Percentiles rank a stretch among this genome's conserved stretches.
phyloP scores from a whole-genome alignment of 2,329 filamentous ascomycete species.

The Ophiosphaerella herpotricha region DNA sequence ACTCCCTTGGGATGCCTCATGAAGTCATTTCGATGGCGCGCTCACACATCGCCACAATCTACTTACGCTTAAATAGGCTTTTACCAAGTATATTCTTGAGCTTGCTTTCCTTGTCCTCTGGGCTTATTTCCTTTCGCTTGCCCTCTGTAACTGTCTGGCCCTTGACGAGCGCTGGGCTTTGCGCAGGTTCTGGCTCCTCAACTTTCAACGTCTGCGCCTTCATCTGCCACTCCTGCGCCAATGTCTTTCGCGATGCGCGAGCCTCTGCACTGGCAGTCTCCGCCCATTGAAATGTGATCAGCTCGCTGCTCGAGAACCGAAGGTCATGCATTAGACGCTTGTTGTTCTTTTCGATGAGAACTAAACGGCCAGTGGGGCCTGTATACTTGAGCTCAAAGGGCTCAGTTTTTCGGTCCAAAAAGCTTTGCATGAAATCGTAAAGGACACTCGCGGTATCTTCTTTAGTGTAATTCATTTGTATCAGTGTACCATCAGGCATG shows the following conservation, averaged over 20 bases:
- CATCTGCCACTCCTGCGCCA: constrained; percentile 63
- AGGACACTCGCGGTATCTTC: constrained; percentile 71
- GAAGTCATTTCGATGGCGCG: not conserved
- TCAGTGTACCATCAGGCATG: constrained; percentile 52
- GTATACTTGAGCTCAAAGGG: constrained; percentile 74
- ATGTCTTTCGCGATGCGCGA: constrained; percentile 59
- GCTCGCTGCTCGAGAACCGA: constrained; percentile 69
- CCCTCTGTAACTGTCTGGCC: constrained; percentile 31
- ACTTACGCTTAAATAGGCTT: constrained; percentile 37
- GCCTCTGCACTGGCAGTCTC: constrained; percentile 62
- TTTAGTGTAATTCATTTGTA: constrained; percentile 72
- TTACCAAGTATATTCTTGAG: constrained; percentile 46
- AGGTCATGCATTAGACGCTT: constrained; percentile 73
- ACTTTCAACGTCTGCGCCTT: constrained; percentile 71
- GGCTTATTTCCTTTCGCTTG: constrained; percentile 39
- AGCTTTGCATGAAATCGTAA: constrained; percentile 72
- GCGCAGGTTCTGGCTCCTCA: constrained; percentile 53
- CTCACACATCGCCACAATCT: not conserved
- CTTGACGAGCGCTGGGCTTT: constrained; percentile 6
- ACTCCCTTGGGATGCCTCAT: not conserved
- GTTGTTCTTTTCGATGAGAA: constrained; percentile 49
- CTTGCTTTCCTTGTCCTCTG: constrained; percentile 47
- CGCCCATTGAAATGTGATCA: constrained; percentile 79
- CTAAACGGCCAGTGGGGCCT: constrained; percentile 56
- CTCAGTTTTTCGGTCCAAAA: constrained; percentile 68